phyloP scores from a whole-genome alignment of 306 rosid genomes.

The Mucuna pruriens region DNA sequence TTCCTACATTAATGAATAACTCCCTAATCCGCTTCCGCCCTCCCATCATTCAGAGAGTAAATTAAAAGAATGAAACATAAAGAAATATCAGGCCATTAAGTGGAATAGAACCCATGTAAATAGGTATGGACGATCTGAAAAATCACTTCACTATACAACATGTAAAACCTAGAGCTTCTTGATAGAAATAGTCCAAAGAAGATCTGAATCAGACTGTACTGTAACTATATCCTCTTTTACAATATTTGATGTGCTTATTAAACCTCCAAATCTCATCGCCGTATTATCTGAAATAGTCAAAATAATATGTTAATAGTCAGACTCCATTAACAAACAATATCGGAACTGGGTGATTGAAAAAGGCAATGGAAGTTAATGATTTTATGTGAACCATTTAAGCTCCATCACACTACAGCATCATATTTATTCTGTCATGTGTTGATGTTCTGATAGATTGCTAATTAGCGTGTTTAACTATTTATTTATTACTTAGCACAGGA shows the following conservation, averaged over 20 bases:
- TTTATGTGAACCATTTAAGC: constrained; percentile 15
- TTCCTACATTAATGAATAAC: constrained; percentile 33
- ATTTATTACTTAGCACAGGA: not conserved
- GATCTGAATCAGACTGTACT: constrained; percentile 89
- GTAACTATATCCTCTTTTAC: constrained; percentile 70
- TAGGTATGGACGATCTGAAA: constrained; percentile 17
- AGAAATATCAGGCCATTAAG: constrained; percentile 33
- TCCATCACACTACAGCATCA: constrained; percentile 8
- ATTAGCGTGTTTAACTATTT: not conserved
- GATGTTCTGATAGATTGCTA: constrained; percentile 3
- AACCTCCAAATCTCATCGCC: constrained; percentile 87
- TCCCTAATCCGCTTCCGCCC: constrained; percentile 7
- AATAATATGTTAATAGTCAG: constrained; percentile 30
- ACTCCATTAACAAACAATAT: constrained; percentile 15
- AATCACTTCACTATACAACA: constrained; percentile 11
- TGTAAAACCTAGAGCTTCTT: constrained; percentile 56
- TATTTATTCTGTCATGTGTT: not conserved
- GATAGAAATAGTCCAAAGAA: constrained; percentile 90
- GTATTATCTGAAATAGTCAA: constrained; percentile 63
- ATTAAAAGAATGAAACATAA: constrained; percentile 8
- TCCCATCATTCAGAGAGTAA: constrained; percentile 20
- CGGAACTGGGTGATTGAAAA: not conserved
- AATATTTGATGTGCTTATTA: constrained; percentile 84
- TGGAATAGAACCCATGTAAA: not conserved
- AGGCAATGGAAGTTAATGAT: not conserved